A percentile compares a stretch with the other conserved stretches of the same genome.
Evolutionary conservation across 768 basidiomycete genomes (phyloP).

Genomic region (Lentinula boryana): DNA sequence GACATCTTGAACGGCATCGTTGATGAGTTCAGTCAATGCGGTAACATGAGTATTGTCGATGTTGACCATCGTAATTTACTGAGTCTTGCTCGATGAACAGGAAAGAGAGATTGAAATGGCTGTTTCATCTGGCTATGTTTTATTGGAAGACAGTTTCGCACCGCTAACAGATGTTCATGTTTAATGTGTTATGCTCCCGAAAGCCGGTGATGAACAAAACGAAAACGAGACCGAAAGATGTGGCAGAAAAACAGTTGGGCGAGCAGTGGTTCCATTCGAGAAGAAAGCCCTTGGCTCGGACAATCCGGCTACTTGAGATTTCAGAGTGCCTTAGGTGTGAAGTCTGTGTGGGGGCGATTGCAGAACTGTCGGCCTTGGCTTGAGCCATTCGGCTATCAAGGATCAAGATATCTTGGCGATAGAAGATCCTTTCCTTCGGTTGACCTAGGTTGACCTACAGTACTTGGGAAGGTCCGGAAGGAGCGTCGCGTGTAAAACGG

Average conservation of each 20-base stretch:
- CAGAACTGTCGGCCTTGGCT: not conserved
- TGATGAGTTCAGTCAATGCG: conserved; percentile 22
- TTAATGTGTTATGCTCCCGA: not conserved
- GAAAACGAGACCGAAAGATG: not conserved
- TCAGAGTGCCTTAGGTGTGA: not conserved
- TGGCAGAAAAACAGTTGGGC: not conserved
- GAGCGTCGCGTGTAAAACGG: not conserved
- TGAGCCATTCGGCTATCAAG: not conserved
- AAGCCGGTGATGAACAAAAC: not conserved
- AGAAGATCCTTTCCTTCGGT: not conserved
- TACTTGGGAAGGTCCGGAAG: not conserved
- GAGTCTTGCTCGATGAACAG: not conserved
- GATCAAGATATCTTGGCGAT: not conserved
- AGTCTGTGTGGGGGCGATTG: not conserved
- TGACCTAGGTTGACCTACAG: not conserved
- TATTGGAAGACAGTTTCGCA: not conserved
- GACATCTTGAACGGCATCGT: conserved; percentile 21
- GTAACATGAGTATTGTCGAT: conserved; percentile 12
- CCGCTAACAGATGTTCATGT: not conserved
- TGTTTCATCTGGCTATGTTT: not conserved
- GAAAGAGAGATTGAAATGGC: not conserved
- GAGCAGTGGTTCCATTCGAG: not conserved
- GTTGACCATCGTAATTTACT: not conserved
- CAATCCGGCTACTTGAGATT: not conserved
- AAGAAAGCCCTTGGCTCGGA: not conserved